These are phyloP conservation scores for Bolboschoenoplectus hybrid DNA, from an alignment of 202 grass and related monocot species.

Conservation along the genomic window DNA sequence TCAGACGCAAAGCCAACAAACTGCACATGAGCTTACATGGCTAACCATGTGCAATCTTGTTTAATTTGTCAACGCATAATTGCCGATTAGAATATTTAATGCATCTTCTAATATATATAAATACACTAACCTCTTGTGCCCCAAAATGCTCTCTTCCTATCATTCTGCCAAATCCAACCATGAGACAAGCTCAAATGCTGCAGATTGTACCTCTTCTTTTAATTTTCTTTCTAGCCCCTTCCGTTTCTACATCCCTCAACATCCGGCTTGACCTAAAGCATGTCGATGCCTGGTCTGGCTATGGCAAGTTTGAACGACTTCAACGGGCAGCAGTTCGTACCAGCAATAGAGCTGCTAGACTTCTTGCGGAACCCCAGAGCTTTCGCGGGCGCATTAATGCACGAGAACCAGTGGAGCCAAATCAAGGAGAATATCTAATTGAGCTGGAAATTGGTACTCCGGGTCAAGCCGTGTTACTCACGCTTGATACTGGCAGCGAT, in stretches of 20 bases:
- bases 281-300: constrained; percentile 8
- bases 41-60: constrained; percentile 37
- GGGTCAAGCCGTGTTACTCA: constrained; percentile 22
- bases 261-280: constrained; percentile 35
- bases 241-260: constrained; percentile 23
- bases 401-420: not conserved
- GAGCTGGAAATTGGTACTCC: constrained; percentile 42
- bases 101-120: constrained; percentile 29
- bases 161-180: constrained; percentile 3
- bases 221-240: constrained; percentile 16
- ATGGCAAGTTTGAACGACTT: constrained; percentile 33
- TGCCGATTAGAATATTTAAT: not conserved
- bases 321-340: constrained; percentile 28
- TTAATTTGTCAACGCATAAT: constrained; percentile 36
- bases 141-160: not conserved
- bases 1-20: constrained; percentile 36
- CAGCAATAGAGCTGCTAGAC: constrained; percentile 26
- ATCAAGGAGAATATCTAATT: constrained; percentile 40
- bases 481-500: constrained; percentile 48
- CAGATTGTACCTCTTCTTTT: constrained; percentile 31
- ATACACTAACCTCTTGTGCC: constrained; percentile 8
- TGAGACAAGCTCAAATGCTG: constrained; percentile 29
- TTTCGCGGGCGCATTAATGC: not conserved
- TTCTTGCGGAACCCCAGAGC: not conserved
- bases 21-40: constrained; percentile 36